These are phyloP conservation scores for Kentomonas sorsogonicus DNA, from an alignment of 208 protist genomes.

Conservation along the genomic window DNA sequence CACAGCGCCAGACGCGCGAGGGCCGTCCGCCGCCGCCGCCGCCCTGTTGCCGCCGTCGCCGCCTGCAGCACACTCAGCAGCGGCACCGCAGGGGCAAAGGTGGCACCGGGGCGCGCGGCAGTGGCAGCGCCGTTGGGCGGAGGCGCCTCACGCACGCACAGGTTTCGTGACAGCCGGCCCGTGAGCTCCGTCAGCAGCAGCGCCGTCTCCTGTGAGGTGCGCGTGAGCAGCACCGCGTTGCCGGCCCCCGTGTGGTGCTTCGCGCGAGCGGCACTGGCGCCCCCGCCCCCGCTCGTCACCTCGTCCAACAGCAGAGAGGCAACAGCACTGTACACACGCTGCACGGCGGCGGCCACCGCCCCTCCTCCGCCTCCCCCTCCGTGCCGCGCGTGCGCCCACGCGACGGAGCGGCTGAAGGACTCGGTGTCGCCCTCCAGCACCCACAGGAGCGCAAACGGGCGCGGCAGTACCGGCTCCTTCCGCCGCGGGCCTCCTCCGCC, in stretches of 20 bases:
- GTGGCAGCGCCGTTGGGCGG: background rate
- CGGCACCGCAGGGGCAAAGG: background rate
- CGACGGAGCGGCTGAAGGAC: too few relatives aligned
- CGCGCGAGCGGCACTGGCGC: background rate
- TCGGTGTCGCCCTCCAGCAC: too few relatives aligned
- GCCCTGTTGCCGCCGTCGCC: background rate
- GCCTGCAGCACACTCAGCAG: background rate
- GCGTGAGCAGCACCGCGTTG: background rate
- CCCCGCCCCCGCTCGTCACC: too few relatives aligned
- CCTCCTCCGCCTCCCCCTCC: background rate
- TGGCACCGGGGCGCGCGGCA: background rate
- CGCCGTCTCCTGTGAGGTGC: slow-evolving; percentile 7
- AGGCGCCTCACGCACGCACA: background rate
- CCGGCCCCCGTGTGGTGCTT: background rate
- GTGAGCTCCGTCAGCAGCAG: background rate
- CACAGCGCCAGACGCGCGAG: background rate
- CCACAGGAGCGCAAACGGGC: too few relatives aligned
- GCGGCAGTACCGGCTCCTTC: too few relatives aligned
- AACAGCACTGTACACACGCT: too few relatives aligned
- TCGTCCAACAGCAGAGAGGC: too few relatives aligned
- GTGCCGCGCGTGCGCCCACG: too few relatives aligned
- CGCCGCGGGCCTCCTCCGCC: too few relatives aligned
- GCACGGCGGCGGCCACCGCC: background rate
- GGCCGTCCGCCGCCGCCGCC: background rate
- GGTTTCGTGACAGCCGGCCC: background rate